Percentiles rank a stretch among this genome's conserved stretches.
phyloP scores from a whole-genome alignment of 2,329 filamentous ascomycete genomes.

The Xenoacremonium recifei region DNA sequence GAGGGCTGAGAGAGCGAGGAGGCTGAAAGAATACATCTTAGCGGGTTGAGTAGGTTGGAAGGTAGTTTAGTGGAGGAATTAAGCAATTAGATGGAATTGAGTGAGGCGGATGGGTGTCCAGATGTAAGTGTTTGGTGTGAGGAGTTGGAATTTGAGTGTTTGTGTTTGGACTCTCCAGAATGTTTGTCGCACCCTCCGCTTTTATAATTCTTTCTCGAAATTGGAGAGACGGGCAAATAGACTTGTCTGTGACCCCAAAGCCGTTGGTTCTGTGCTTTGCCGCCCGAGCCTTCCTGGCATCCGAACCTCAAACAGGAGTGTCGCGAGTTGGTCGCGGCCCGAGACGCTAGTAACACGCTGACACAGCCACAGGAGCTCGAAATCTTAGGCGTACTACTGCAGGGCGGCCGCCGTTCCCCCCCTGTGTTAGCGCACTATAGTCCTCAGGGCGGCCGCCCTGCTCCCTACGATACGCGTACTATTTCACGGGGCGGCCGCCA shows the following conservation, averaged over 20 bases:
- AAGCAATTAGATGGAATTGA: too few species aligned
- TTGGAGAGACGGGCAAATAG: neutral
- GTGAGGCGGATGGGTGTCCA: too few species aligned
- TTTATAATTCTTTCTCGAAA: neutral
- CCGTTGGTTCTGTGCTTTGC: too few species aligned
- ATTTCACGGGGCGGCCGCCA: neutral
- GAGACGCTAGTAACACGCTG: neutral
- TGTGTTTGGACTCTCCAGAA: neutral
- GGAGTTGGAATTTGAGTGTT: neutral
- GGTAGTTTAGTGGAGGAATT: neutral
- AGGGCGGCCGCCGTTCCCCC: neutral
- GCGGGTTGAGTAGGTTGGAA: neutral
- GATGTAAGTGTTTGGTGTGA: neutral
- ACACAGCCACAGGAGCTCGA: neutral
- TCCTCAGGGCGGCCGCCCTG: too few species aligned
- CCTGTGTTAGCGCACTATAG: too few species aligned
- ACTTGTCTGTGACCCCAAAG: neutral
- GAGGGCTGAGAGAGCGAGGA: conserved; percentile 14
- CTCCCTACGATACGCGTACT: neutral
- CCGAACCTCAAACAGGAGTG: neutral
- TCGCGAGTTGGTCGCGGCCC: neutral
- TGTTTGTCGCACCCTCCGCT: neutral
- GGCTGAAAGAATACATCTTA: conserved; percentile 13
- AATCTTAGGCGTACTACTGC: neutral
- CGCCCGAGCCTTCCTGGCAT: too few species aligned